Conservation (phyloP, 2,329 filamentous ascomycete genomes). For the Fusarium secorum region DNA sequence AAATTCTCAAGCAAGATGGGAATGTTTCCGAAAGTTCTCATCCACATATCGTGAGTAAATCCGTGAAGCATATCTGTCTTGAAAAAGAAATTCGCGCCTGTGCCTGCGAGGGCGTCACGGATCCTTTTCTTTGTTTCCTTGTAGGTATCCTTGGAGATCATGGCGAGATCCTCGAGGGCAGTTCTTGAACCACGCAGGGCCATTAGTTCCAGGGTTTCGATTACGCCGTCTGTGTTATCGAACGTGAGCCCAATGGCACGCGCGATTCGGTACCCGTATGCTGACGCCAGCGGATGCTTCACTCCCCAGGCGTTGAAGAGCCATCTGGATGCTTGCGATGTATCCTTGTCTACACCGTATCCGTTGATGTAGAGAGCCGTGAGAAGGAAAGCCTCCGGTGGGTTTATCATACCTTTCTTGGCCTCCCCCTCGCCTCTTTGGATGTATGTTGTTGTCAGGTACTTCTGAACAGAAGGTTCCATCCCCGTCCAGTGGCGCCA, state of each 20-base stretch:
- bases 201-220: not conserved
- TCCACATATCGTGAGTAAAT: not conserved
- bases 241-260: not conserved
- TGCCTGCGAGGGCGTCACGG: not conserved
- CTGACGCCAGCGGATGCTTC: not conserved
- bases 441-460: not conserved
- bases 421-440: not conserved
- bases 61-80: not conserved
- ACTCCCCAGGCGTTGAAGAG: not conserved
- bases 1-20: not conserved
- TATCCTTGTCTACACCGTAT: not conserved
- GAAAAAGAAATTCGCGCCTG: not conserved
- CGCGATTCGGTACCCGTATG: not conserved
- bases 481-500: not conserved
- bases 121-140: not conserved
- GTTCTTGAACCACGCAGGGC: not conserved
- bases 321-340: not conserved
- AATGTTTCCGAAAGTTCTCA: not conserved
- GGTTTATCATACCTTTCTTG: not conserved
- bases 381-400: not conserved
- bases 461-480: not conserved
- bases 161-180: not conserved
- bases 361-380: not conserved
- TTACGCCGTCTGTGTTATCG: not conserved
- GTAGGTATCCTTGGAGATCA: not conserved